Evolutionary conservation across 2,329 filamentous ascomycete genomes (phyloP).

Genomic region (Colletotrichum cordylinicola): DNA sequence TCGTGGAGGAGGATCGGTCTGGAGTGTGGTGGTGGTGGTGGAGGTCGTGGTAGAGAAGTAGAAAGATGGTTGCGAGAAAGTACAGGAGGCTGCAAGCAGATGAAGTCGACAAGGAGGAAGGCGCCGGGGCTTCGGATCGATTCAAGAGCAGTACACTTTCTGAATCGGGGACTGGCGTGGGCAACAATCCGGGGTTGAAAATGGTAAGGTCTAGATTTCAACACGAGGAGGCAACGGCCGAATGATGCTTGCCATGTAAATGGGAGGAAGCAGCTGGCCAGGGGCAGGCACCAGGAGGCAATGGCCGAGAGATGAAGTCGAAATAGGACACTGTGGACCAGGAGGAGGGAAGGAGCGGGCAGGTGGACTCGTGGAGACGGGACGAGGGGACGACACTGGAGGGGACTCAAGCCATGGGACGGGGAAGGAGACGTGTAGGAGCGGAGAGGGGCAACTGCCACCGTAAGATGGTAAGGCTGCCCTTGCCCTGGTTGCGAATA

Average conservation of each 20-base stretch:
- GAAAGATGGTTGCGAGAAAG: neutral
- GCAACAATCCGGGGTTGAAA: neutral
- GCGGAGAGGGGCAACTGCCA: neutral
- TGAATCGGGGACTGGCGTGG: neutral
- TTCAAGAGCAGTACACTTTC: neutral
- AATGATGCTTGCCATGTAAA: neutral
- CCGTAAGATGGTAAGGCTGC: neutral
- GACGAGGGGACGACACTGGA: neutral
- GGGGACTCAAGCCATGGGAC: neutral
- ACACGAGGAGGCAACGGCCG: neutral
- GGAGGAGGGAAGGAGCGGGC: neutral
- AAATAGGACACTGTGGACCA: constrained; percentile 8
- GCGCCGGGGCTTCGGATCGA: neutral
- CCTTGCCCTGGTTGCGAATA: neutral
- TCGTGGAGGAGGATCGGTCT: neutral
- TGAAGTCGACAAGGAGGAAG: neutral
- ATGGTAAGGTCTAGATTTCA: neutral
- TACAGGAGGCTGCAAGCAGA: neutral
- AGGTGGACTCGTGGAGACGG: neutral
- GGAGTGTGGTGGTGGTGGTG: neutral
- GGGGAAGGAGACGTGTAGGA: neutral
- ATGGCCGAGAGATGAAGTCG: constrained; percentile 10
- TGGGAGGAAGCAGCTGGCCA: neutral
- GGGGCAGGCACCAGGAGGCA: neutral
- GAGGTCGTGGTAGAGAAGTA: neutral